Base-by-base conservation (phyloP, 208 protist species). In the Wallacemonas rigidus region DNA sequence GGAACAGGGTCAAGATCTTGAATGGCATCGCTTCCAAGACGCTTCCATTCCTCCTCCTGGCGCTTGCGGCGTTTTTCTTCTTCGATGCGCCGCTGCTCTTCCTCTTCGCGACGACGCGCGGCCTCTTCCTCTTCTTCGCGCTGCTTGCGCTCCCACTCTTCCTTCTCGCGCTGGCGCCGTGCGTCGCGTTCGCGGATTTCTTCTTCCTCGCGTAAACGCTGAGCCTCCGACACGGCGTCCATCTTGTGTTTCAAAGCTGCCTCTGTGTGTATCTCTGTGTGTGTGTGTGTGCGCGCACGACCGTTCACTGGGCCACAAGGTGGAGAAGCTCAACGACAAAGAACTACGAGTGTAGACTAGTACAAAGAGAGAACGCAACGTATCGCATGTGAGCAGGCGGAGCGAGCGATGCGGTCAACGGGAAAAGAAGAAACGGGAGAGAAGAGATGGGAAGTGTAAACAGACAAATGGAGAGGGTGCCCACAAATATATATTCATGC, bases 21-120 rank as follows among this genome's bases (percentile, higher is more conserved):
- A 68, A 97, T 95, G 11, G 85, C 81, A 61, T 94, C 88, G 1
- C 83, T 55, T 2, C 93, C 93, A 15, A 97, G 85, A 5, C 77
- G 75, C 77, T 90, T 89, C 89, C 86, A 95, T 68, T 97, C 91
- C 71, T 95, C 84, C 75, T 92, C 88, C 62, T 91, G 79, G 38
- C 63, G 69, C 48, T 85, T 84, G 6, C 78, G 83, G 9, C 85
- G 77, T 64, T 77, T 75, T 51, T 90, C 82, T 65, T 96, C 93
- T 57, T 97, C 93, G 11, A 90, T 9, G 44, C 74, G 73, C 15
- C 83, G 80, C 67, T 88, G 72, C 62, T 84, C 78, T 71, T 87
- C 87, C 57, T 96, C 91, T 7, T 69, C 68, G 17, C 81, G 79
- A 7, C 80, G 78, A 8, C 82, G 76, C 55, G 91, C 85, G 62